These are phyloP conservation scores for Bolboschoenoplectus hybrid DNA, from an alignment of 202 grass and related monocot genomes.

Conservation along the genomic window DNA sequence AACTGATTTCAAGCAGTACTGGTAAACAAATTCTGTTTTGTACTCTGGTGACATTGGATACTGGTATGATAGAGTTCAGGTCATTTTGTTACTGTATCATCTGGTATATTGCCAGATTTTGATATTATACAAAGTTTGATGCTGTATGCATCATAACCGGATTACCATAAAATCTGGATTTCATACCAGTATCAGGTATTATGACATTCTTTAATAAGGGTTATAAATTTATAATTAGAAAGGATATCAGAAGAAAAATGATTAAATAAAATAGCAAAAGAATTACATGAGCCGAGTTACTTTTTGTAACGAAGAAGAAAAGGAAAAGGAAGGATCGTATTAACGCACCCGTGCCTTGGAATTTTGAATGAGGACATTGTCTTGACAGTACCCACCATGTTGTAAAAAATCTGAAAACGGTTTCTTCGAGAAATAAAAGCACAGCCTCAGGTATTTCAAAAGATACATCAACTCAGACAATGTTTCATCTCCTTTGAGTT, in stretches of 20 bases:
- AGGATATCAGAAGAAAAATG: background rate
- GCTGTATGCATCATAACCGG: background rate
- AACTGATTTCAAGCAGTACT: background rate
- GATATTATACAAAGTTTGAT: background rate
- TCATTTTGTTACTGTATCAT: background rate
- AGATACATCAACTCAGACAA: constrained; percentile 59
- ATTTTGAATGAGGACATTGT: constrained; percentile 71
- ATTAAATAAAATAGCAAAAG: background rate
- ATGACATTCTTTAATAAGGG: constrained; percentile 10
- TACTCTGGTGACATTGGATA: background rate
- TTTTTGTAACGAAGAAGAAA: constrained; percentile 27
- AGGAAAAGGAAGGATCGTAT: constrained; percentile 14
- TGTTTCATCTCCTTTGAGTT: constrained; percentile 64
- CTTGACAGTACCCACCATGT: constrained; percentile 66
- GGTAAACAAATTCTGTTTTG: background rate
- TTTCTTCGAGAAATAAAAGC: constrained; percentile 91
- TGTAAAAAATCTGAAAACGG: constrained; percentile 67
- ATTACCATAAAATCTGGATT: background rate
- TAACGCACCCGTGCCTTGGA: constrained; percentile 84
- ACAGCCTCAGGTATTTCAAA: constrained; percentile 69
- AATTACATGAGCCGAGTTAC: background rate
- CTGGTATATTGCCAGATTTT: background rate
- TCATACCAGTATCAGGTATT: background rate
- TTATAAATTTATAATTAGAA: background rate
- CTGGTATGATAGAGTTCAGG: background rate